Conservation (phyloP, 2,329 filamentous ascomycete species). For the Helicocarpus griseus region DNA sequence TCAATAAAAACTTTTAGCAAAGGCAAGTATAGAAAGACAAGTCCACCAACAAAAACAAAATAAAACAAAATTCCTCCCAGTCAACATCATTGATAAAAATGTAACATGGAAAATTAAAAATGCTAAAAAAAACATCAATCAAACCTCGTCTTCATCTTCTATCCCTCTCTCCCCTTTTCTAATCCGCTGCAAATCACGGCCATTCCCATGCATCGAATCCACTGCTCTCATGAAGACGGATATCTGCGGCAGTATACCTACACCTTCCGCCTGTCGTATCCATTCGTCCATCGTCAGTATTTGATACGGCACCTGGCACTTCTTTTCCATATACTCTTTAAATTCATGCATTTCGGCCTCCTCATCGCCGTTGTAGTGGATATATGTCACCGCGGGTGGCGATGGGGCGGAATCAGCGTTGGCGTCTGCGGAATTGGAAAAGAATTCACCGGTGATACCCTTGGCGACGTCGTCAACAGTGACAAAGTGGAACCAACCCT, state of each 20-base stretch:
- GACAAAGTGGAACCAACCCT: slow-evolving; percentile 9
- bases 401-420: not conserved
- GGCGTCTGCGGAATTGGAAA: not conserved
- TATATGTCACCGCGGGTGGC: not conserved
- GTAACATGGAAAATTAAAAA: not conserved
- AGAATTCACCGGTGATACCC: slow-evolving; percentile 3
- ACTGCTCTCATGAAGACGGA: not conserved
- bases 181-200: not conserved
- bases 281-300: not conserved
- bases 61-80: not conserved
- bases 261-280: not conserved
- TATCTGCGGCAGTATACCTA: not conserved
- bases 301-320: not conserved
- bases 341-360: not conserved
- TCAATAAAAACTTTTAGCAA: no score
- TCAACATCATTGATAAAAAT: no score
- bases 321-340: not conserved
- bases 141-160: not conserved
- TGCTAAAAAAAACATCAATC: not conserved
- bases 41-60: no score
- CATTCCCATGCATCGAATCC: not conserved
- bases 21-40: no score
- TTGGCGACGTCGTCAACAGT: slow-evolving; percentile 6
- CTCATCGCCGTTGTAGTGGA: not conserved
- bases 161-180: not conserved